phyloP scores from a whole-genome alignment of 2,329 filamentous ascomycete species.

The Pochonia chlamydosporia region DNA sequence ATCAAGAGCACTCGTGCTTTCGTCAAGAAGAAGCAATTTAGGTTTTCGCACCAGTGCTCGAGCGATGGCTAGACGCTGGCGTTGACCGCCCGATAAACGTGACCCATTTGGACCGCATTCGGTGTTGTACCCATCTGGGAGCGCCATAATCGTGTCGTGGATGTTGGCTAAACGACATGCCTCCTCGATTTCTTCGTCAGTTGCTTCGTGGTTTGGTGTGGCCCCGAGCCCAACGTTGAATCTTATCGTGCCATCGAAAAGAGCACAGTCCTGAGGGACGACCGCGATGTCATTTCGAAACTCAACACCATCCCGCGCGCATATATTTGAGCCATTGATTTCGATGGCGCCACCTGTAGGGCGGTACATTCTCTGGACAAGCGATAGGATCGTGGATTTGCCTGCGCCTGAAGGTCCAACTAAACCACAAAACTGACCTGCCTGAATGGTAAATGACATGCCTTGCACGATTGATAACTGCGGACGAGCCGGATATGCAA shows the following conservation, averaged over 20 bases:
- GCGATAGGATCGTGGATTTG: slow-evolving; percentile 59
- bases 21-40: slow-evolving; percentile 70
- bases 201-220: slow-evolving; percentile 47
- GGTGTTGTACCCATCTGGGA: slow-evolving; percentile 63
- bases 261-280: slow-evolving; percentile 52
- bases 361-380: slow-evolving; percentile 45
- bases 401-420: slow-evolving; percentile 62
- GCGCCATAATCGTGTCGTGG: slow-evolving; percentile 57
- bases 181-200: slow-evolving; percentile 56
- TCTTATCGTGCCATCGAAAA: slow-evolving; percentile 50
- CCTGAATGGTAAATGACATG: slow-evolving; percentile 49
- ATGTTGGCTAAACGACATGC: slow-evolving; percentile 65
- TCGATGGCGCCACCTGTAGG: slow-evolving; percentile 34
- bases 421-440: slow-evolving; percentile 57
- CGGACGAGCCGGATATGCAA: slow-evolving; percentile 60
- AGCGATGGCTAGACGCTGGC: slow-evolving; percentile 73
- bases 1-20: slow-evolving; percentile 75
- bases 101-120: slow-evolving; percentile 67
- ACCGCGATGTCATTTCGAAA: slow-evolving; percentile 50
- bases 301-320: slow-evolving; percentile 30
- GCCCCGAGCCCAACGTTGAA: slow-evolving; percentile 54
- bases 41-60: slow-evolving; percentile 68
- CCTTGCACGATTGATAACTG: slow-evolving; percentile 50
- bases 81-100: slow-evolving; percentile 71
- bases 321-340: slow-evolving; percentile 42